These are phyloP conservation scores for Cyclostephanos tholiformis DNA, from an alignment of 108 stramenopile genomes.

Conservation along the genomic window DNA sequence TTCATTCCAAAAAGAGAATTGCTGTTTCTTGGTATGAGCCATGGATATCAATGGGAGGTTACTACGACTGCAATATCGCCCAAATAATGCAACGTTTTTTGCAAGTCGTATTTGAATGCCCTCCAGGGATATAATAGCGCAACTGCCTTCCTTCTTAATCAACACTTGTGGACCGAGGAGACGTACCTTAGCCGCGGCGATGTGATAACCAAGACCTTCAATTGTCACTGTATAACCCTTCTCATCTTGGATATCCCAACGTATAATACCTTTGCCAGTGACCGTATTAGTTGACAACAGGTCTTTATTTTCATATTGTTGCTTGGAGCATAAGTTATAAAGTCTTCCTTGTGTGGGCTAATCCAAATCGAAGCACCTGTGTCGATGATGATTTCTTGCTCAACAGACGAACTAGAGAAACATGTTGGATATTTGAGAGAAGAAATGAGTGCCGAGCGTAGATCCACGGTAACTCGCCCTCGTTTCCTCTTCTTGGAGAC, in stretches of 20 bases:
- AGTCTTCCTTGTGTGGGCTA: constrained; percentile 12
- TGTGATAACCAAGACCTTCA: too few species aligned
- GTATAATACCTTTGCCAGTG: constrained; percentile 2
- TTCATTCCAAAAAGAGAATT: too few species aligned
- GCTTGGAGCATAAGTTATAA: constrained; percentile 10
- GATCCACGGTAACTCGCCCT: too few species aligned
- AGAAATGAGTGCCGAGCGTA: background rate
- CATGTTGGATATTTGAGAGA: background rate
- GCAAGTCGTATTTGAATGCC: background rate
- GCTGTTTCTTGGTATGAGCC: too few species aligned
- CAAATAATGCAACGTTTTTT: background rate
- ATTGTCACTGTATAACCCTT: background rate
- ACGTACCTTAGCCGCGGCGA: too few species aligned
- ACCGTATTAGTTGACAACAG: constrained; percentile 7
- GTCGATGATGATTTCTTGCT: background rate
- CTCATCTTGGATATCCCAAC: constrained; percentile 1
- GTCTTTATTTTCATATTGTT: constrained; percentile 12
- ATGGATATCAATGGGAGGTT: too few species aligned
- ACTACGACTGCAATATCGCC: too few species aligned
- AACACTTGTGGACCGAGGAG: constrained; percentile 13
- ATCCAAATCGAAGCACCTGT: too few species aligned
- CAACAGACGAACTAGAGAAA: background rate
- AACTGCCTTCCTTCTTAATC: background rate
- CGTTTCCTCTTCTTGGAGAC: too few species aligned
- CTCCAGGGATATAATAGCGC: too few species aligned